A percentile compares a stretch with the other conserved stretches of the same genome.
Evolutionary conservation across 139 green algal genomes (phyloP).

Genomic region (Mesotaenium endlicherianum): DNA sequence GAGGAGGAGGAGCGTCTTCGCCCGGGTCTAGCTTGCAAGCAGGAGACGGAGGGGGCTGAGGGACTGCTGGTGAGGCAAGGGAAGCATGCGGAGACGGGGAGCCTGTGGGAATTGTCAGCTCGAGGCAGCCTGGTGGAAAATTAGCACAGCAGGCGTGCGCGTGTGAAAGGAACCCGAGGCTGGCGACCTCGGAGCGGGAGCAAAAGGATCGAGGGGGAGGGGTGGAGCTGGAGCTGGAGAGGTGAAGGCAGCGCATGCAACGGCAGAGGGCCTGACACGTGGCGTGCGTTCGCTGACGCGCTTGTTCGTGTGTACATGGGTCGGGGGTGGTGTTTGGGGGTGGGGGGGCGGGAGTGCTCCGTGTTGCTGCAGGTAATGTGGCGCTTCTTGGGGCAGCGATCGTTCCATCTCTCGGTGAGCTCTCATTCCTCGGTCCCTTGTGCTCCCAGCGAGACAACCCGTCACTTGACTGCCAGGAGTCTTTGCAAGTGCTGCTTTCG

Average conservation of each 20-base stretch:
- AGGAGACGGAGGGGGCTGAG: too few relatives aligned
- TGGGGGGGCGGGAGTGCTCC: neutral
- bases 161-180: too few relatives aligned
- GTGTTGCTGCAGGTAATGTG: conserved; percentile 14
- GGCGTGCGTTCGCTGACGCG: neutral
- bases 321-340: neutral
- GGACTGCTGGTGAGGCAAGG: too few relatives aligned
- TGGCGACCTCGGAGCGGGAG: neutral
- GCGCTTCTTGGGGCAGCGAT: conserved; percentile 5
- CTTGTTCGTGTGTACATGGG: neutral
- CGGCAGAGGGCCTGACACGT: neutral
- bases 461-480: neutral
- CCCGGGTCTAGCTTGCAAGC: too few relatives aligned
- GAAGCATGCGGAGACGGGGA: too few relatives aligned
- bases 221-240: neutral
- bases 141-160: too few relatives aligned
- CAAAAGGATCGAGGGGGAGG: neutral
- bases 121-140: too few relatives aligned
- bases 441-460: neutral
- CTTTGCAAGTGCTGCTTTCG: neutral
- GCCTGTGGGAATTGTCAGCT: too few relatives aligned
- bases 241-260: neutral
- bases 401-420: conserved; percentile 14
- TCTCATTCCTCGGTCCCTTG: neutral
- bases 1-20: too few relatives aligned